A percentile compares a stretch with the other conserved stretches of the same genome.
Evolutionary conservation across 768 basidiomycete genomes (phyloP).

Genomic region (Cyclocybe aegerita): DNA sequence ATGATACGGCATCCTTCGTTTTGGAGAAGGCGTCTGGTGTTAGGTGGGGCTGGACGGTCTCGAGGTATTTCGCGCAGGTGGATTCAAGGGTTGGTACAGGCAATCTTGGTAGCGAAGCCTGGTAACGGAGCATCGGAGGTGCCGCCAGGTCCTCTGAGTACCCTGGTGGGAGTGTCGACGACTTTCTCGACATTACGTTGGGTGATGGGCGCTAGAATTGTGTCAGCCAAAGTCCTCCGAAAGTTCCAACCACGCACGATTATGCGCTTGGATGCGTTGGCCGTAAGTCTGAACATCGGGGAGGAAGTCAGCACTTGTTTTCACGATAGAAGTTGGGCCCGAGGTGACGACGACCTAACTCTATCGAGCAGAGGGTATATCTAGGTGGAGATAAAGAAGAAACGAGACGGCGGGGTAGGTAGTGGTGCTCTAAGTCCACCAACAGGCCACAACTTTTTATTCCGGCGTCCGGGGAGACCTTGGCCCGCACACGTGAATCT

Average conservation of each 20-base stretch:
- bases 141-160: slow-evolving; percentile 53
- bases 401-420: not conserved
- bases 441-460: not conserved
- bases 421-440: not conserved
- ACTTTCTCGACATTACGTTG: slow-evolving; percentile 20
- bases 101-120: slow-evolving; percentile 69
- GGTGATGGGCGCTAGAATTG: slow-evolving; percentile 17
- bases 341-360: slow-evolving; percentile 9
- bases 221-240: too few species aligned
- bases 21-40: slow-evolving; percentile 58
- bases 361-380: slow-evolving; percentile 13
- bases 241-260: slow-evolving; percentile 12
- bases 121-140: slow-evolving; percentile 70
- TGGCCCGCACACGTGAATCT: not conserved
- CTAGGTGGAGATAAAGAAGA: slow-evolving; percentile 16
- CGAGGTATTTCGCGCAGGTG: slow-evolving; percentile 87
- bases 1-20: slow-evolving; percentile 57
- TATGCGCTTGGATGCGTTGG: slow-evolving; percentile 21
- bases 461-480: not conserved
- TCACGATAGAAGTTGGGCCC: slow-evolving; percentile 13
- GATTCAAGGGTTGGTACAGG: slow-evolving; percentile 85
- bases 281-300: slow-evolving; percentile 22
- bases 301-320: slow-evolving; percentile 7
- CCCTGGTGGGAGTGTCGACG: slow-evolving; percentile 25
- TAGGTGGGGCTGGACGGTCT: slow-evolving; percentile 77